These are phyloP conservation scores for Auriscalpium orientale DNA, from an alignment of 768 basidiomycete species.

Conservation along the genomic window DNA sequence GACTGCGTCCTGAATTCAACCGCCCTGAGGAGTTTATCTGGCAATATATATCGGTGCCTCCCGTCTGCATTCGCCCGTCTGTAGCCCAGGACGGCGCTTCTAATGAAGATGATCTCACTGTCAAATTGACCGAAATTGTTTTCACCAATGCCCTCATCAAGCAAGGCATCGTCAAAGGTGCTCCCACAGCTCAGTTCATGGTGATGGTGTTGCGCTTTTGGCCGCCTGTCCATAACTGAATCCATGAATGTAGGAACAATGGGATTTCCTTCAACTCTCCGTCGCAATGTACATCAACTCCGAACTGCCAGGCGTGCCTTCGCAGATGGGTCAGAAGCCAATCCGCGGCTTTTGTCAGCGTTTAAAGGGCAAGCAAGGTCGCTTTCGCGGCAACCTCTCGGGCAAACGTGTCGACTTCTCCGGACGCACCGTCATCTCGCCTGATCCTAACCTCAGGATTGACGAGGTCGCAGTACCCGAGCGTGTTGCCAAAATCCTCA, in stretches of 20 bases:
- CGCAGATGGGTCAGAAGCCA: slow-evolving; percentile 83
- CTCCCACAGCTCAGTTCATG: slow-evolving; percentile 86
- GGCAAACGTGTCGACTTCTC: slow-evolving; percentile 99
- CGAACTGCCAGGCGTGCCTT: slow-evolving; percentile 87
- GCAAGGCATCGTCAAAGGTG: slow-evolving; percentile 80
- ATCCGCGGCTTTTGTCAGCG: slow-evolving; percentile 97
- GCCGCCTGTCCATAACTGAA: slow-evolving; percentile 2
- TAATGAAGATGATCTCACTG: slow-evolving; percentile 97
- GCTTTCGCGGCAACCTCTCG: slow-evolving; percentile 95
- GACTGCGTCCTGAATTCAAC: slow-evolving; percentile 80
- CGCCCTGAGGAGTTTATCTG: slow-evolving; percentile 96
- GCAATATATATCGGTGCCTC: slow-evolving; percentile 98
- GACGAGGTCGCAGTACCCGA: slow-evolving; percentile 98
- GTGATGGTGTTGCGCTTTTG: slow-evolving; percentile 27
- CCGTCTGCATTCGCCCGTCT: slow-evolving; percentile 94
- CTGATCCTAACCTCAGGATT: slow-evolving; percentile 97
- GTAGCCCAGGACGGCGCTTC: slow-evolving; percentile 97
- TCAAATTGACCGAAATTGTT: slow-evolving; percentile 95
- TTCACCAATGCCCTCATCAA: slow-evolving; percentile 91
- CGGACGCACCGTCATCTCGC: slow-evolving; percentile 95
- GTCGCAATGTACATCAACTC: slow-evolving; percentile 99
- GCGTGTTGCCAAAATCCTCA: slow-evolving; percentile 88
- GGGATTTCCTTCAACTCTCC: slow-evolving; percentile 92
- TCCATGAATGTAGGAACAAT: slow-evolving; percentile 68
- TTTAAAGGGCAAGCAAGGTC: slow-evolving; percentile 97